Base-by-base conservation (phyloP, 2,329 filamentous ascomycete species). In the Neoarthrinium moseri region DNA sequence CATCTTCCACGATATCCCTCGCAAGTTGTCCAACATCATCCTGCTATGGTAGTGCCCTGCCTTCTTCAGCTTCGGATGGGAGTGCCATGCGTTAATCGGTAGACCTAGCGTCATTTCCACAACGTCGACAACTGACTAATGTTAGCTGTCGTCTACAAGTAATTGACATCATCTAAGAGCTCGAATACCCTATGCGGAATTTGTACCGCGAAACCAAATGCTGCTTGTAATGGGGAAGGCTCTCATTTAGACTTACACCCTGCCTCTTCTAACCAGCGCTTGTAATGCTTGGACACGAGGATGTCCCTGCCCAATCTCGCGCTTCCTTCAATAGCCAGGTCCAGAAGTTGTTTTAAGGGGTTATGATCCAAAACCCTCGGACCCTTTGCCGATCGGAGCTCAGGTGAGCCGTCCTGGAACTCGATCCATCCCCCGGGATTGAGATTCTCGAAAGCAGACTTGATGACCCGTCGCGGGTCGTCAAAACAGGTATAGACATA, bases 1-100 rank as follows among this genome's bases (percentile, higher is more conserved):
- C 56, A 87, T 86, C 24, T 82, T 87, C 68, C 89, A 86, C 34
- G 88, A 86, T 48, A 86, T 85, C 47, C 83, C 84, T 44, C 87
- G 83, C 70, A 83, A 81, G 45, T 55, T 79, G 39, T 64, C 68
- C 46, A 87, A 82, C 71, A 53, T 66, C 23, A 29, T 26, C 7
- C 23, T 30, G 12, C 27, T 27, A 3, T 38, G 15, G 15, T 39
- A 27, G 12, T 24, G 23, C 1, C 43, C 35, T 2, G 23, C 22
- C 13, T 38, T 5, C 8, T 41, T 41, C 5, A 41, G 23, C 6
- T 21, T 29, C 8, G n/a, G 13, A 11, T 26, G 17, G 7, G 23
- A 7, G 15, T 29, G 38, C 38, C 38, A 41, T 13, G 22, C 27
- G 15, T 32, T 32, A 26, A 41, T 41, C 5, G 38, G 26, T 2